phyloP scores from a whole-genome alignment of 1,284 basidiomycete species.

The Leccinum subatratum region DNA sequence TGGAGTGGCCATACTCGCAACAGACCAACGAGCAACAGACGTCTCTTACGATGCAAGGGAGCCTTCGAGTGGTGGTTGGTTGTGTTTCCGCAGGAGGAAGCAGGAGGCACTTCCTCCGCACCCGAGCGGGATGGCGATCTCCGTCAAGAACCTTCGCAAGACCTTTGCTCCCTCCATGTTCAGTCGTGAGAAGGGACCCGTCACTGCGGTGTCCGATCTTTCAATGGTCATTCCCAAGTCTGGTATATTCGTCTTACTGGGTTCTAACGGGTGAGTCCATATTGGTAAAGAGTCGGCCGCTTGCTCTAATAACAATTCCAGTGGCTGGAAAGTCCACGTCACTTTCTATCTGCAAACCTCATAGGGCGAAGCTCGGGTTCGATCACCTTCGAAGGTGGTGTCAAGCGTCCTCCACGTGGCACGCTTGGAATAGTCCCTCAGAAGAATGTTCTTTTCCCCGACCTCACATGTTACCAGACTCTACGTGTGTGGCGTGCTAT shows the following conservation, averaged over 20 bases:
- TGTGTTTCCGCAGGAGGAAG: conserved; percentile 24
- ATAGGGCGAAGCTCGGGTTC: conserved; percentile 55
- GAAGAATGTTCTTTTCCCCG: conserved; percentile 78
- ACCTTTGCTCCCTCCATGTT: conserved; percentile 48
- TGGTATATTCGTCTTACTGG: conserved; percentile 72
- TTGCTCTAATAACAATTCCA: conserved; percentile 27
- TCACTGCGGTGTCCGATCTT: conserved; percentile 62
- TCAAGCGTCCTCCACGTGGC: conserved; percentile 50
- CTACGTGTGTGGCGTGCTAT: conserved; percentile 69
- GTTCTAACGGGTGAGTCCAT: conserved; percentile 59
- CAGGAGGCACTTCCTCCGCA: conserved; percentile 25
- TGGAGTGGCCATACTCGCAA: conserved; percentile 69
- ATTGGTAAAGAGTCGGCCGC: neutral
- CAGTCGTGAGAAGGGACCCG: conserved; percentile 34
- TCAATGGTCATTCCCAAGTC: conserved; percentile 61
- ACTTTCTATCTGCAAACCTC: conserved; percentile 60
- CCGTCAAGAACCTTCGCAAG: conserved; percentile 57
- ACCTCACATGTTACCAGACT: conserved; percentile 71
- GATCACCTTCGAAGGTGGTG: conserved; percentile 59
- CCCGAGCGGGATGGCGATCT: conserved; percentile 49
- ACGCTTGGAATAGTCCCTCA: conserved; percentile 75
- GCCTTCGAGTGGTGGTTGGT: conserved; percentile 32
- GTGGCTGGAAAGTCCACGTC: conserved; percentile 79
- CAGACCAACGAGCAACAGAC: conserved; percentile 62
- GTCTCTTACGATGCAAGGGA: conserved; percentile 61